Evolutionary conservation across 495 filamentous ascomycete genomes (phyloP).

Genomic region (Pseudomonodictys pantanalensis): DNA sequence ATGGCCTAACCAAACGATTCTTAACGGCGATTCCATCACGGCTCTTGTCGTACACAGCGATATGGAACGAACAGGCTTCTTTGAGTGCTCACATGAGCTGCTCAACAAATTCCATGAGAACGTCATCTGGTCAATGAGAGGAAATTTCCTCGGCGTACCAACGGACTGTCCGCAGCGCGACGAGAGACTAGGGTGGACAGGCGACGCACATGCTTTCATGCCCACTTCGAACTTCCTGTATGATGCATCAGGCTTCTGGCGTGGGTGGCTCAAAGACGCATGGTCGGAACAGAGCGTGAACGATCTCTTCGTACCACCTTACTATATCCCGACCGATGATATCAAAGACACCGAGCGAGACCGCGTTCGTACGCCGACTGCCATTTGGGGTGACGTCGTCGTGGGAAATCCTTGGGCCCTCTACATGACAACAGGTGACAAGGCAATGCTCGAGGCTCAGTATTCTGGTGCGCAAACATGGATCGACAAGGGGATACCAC

Average conservation of each 20-base stretch:
- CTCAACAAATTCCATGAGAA: slow-evolving; percentile 53
- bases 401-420: slow-evolving; percentile 47
- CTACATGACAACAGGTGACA: slow-evolving; percentile 47
- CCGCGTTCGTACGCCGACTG: slow-evolving; percentile 35
- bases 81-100: slow-evolving; percentile 48
- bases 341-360: slow-evolving; percentile 22
- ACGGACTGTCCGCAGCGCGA: slow-evolving; percentile 58
- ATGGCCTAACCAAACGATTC: slow-evolving; percentile 41
- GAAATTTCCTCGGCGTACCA: slow-evolving; percentile 54
- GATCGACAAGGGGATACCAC: slow-evolving; percentile 47
- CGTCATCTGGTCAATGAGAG: slow-evolving; percentile 52
- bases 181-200: slow-evolving; percentile 57
- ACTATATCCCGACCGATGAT: neutral
- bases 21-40: slow-evolving; percentile 31
- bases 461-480: slow-evolving; percentile 39
- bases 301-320: slow-evolving; percentile 6
- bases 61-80: slow-evolving; percentile 48
- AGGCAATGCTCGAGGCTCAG: slow-evolving; percentile 36
- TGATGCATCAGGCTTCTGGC: slow-evolving; percentile 50
- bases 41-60: slow-evolving; percentile 53
- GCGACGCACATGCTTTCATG: slow-evolving; percentile 51
- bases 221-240: slow-evolving; percentile 52
- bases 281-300: slow-evolving; percentile 38
- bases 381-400: slow-evolving; percentile 50
- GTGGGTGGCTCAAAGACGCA: slow-evolving; percentile 50